Evolutionary conservation across 768 basidiomycete species (phyloP).

Genomic region (Tubosaeta sp.): DNA sequence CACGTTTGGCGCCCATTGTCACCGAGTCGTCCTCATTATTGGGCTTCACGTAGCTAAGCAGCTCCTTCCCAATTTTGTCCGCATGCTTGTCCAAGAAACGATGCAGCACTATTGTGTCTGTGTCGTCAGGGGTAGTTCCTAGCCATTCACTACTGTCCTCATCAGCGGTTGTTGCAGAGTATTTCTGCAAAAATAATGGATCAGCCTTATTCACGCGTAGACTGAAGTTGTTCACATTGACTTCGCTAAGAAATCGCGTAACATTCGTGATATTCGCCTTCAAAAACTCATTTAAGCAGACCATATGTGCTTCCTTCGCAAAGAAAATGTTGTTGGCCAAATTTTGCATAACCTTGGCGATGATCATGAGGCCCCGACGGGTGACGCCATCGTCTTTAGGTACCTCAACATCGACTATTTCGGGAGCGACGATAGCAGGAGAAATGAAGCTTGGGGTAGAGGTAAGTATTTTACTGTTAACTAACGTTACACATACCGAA

Average conservation of each 20-base stretch:
- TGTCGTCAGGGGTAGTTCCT: slow-evolving; percentile 75
- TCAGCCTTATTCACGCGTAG: background rate
- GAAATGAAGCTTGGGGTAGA: slow-evolving; percentile 72
- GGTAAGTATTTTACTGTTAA: slow-evolving; percentile 1
- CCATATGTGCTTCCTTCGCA: slow-evolving; percentile 87
- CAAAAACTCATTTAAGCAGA: slow-evolving; percentile 71
- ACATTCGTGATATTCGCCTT: slow-evolving; percentile 65
- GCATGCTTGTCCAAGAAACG: slow-evolving; percentile 82
- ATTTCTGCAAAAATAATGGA: slow-evolving; percentile 34
- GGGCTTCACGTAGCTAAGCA: slow-evolving; percentile 67
- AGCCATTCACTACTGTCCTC: slow-evolving; percentile 72
- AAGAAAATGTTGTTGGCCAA: slow-evolving; percentile 93
- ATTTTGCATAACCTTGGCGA: slow-evolving; percentile 91
- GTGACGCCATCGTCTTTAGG: slow-evolving; percentile 58
- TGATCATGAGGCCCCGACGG: slow-evolving; percentile 76
- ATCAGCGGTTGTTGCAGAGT: slow-evolving; percentile 40
- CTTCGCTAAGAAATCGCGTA: slow-evolving; percentile 71
- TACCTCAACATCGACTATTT: slow-evolving; percentile 77
- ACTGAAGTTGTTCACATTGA: slow-evolving; percentile 48
- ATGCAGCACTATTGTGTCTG: slow-evolving; percentile 78
- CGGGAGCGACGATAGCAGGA: slow-evolving; percentile 85
- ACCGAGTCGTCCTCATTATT: slow-evolving; percentile 51
- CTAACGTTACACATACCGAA: slow-evolving; percentile 47
- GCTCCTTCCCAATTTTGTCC: slow-evolving; percentile 83
- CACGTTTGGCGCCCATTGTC: slow-evolving; percentile 64